phyloP scores from a whole-genome alignment of 116 monocot species.

The Papilionanthe hybrid region DNA sequence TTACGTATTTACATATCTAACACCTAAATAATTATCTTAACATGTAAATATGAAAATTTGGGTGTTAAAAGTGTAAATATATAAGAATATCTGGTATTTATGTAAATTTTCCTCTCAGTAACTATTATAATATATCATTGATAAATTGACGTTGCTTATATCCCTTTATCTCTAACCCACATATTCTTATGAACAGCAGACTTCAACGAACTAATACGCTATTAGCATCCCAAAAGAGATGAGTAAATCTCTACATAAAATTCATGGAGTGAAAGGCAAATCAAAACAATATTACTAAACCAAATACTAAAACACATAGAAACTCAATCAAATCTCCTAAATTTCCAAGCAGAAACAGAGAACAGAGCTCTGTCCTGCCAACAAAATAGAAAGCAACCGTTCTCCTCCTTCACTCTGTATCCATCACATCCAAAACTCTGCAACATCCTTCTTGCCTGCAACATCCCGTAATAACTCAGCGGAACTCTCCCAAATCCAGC shows the following conservation, averaged over 20 bases:
- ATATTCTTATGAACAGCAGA: no score
- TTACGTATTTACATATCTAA: no score
- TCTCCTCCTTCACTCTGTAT: conserved; percentile 33
- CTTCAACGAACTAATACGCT: no score
- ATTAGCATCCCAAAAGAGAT: no score
- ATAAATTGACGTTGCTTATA: no score
- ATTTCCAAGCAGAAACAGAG: conserved; percentile 55
- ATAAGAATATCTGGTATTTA: no score
- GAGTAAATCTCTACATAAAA: background rate
- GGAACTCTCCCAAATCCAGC: conserved; percentile 43
- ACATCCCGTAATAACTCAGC: conserved; percentile 36
- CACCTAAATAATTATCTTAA: background rate
- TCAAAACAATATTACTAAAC: background rate
- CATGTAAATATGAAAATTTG: background rate
- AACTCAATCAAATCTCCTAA: conserved; percentile 46
- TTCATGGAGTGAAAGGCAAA: background rate
- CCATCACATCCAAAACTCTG: conserved; percentile 32
- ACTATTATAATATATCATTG: no score
- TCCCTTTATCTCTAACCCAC: no score
- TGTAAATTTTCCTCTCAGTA: no score
- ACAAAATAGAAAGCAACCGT: conserved; percentile 33
- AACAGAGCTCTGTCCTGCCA: conserved; percentile 38
- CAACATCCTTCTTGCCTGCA: conserved; percentile 44
- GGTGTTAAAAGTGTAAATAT: no score
- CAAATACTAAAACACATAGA: background rate